A percentile compares a stretch with the other conserved stretches of the same genome.
phyloP scores from a whole-genome alignment of 1,284 basidiomycete species.

The Rhodotorula mucilaginosa region DNA sequence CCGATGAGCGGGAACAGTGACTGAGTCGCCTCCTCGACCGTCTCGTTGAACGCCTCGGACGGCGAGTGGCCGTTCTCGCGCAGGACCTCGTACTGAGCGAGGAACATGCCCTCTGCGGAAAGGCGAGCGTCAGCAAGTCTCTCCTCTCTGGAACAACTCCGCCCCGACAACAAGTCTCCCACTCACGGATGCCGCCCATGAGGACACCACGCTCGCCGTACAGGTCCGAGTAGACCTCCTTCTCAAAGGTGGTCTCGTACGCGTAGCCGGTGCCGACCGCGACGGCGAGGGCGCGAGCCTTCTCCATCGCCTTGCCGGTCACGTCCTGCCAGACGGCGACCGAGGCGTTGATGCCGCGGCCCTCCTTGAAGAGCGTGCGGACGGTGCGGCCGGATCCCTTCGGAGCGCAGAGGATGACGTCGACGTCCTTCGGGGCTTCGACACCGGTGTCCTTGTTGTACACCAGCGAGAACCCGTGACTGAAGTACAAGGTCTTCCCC shows the following conservation, averaged over 20 bases:
- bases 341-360: constrained; percentile 84
- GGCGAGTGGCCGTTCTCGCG: constrained; percentile 97
- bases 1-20: constrained; percentile 97
- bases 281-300: constrained; percentile 91
- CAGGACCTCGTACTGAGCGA: constrained; percentile 97
- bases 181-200: constrained; percentile 95
- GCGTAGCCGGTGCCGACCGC: constrained; percentile 94
- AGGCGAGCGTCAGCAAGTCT: constrained; percentile 10
- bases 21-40: constrained; percentile 98
- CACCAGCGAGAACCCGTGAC: constrained; percentile 98
- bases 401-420: constrained; percentile 98
- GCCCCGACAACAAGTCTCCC: constrained; percentile 6
- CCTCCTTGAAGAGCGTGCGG: constrained; percentile 99
- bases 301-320: constrained; percentile 95
- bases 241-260: constrained; percentile 98
- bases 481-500: constrained; percentile 99
- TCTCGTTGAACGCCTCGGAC: constrained; percentile 99
- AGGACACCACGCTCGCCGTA: constrained; percentile 99
- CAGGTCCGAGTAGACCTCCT: constrained; percentile 98
- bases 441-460: constrained; percentile 98
- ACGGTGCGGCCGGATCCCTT: constrained; percentile 99
- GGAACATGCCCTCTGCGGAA: constrained; percentile 86
- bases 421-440: constrained; percentile 85
- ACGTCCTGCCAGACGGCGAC: constrained; percentile 69
- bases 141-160: constrained; percentile 22